A percentile compares a stretch with the other conserved stretches of the same genome.
phyloP scores from a whole-genome alignment of 2,329 filamentous ascomycete genomes.

The Calonectria pteridis region DNA sequence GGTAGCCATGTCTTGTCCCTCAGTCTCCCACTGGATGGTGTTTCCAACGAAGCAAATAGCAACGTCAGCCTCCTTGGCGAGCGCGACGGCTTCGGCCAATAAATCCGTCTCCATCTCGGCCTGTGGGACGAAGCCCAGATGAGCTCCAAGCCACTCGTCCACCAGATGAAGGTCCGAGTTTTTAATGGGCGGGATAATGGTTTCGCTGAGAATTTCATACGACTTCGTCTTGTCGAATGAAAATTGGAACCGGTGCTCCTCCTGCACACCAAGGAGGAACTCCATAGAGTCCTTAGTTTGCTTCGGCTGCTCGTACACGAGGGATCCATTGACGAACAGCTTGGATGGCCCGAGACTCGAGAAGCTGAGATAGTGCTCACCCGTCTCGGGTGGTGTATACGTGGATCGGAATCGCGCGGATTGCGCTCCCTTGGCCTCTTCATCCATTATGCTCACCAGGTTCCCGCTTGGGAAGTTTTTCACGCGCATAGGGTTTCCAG shows the following conservation, averaged over 20 bases:
- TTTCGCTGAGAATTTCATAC: constrained; percentile 1
- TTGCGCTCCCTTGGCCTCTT: not conserved
- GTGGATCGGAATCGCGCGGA: not conserved
- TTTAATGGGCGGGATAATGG: not conserved
- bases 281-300: constrained; percentile 13
- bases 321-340: not conserved
- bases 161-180: constrained; percentile 7
- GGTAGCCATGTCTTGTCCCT: constrained; percentile 77
- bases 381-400: not conserved
- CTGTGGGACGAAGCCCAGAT: constrained; percentile 41
- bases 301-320: not conserved
- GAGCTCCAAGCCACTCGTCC: not conserved
- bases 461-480: not conserved
- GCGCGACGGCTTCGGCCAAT: constrained; percentile 61
- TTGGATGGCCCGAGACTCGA: constrained; percentile 14
- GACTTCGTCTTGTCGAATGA: not conserved
- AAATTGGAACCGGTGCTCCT: not conserved
- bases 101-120: constrained; percentile 46
- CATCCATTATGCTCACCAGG: not conserved
- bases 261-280: not conserved
- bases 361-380: constrained; percentile 17
- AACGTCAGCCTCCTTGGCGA: constrained; percentile 68
- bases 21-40: constrained; percentile 56
- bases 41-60: constrained; percentile 67
- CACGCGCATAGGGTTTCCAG: not conserved